phyloP scores from a whole-genome alignment of 331 rosid genomes.

The Quercus phellos region DNA sequence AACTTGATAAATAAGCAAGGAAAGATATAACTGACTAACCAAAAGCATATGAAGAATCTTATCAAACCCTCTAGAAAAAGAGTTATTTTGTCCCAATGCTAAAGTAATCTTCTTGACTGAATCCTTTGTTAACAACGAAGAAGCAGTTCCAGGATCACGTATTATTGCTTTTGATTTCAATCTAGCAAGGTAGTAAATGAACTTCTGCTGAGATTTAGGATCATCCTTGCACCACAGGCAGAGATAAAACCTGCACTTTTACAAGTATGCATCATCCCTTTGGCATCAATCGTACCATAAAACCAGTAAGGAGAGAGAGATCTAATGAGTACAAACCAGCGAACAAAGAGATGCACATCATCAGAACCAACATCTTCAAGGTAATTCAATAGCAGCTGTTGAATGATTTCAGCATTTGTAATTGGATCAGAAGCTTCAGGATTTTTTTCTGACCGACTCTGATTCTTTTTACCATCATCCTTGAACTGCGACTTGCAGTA shows the following conservation, averaged over 20 bases:
- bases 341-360: slow-evolving; percentile 81
- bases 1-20: slow-evolving; percentile 13
- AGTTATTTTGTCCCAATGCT: slow-evolving; percentile 81
- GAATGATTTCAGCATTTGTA: slow-evolving; percentile 67
- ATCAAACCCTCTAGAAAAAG: slow-evolving; percentile 94
- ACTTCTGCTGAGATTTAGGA: slow-evolving; percentile 66
- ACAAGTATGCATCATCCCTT: slow-evolving; percentile 24
- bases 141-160: slow-evolving; percentile 66
- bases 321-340: slow-evolving; percentile 65
- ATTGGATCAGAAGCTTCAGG: slow-evolving; percentile 35
- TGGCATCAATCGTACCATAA: slow-evolving; percentile 22
- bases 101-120: slow-evolving; percentile 69
- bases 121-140: slow-evolving; percentile 69
- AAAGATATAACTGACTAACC: slow-evolving; percentile 56
- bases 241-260: slow-evolving; percentile 77
- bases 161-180: slow-evolving; percentile 81
- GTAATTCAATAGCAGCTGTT: slow-evolving; percentile 87
- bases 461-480: slow-evolving; percentile 44
- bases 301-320: slow-evolving; percentile 15
- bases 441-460: slow-evolving; percentile 34
- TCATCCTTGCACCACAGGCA: slow-evolving; percentile 95
- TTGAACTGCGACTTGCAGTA: slow-evolving; percentile 72
- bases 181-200: slow-evolving; percentile 61
- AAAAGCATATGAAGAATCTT: slow-evolving; percentile 80
- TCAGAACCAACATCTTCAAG: slow-evolving; percentile 79